A percentile compares a stretch with the other conserved stretches of the same genome.
Conservation (phyloP, 257 asterid genomes). For the Vinca minor region DNA sequence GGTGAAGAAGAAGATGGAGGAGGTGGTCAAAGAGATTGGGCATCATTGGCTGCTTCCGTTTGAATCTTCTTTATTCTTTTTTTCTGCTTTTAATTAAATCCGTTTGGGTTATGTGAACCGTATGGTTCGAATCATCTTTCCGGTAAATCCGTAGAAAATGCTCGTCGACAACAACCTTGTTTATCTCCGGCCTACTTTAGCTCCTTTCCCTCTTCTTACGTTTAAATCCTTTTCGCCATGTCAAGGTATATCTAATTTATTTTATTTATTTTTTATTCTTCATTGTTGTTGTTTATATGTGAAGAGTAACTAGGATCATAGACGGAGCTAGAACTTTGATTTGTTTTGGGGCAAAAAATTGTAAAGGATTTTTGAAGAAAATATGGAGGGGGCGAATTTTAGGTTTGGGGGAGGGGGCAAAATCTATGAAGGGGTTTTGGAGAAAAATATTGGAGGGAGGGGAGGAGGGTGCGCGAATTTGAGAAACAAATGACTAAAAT, state of each 20-base stretch:
- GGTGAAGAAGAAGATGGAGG: slow-evolving; percentile 1
- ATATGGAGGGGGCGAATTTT: no score
- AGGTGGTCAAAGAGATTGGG: background rate
- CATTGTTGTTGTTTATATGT: background rate
- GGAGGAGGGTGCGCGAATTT: no score
- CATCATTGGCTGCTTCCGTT: background rate
- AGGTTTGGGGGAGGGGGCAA: no score
- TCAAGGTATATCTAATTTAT: slow-evolving; percentile 9
- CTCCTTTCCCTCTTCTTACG: background rate
- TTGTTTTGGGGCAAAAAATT: no score
- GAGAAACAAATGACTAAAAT: no score
- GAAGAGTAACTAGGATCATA: no score
- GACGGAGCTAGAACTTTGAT: no score
- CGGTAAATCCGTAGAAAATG: slow-evolving; percentile 13
- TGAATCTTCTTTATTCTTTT: background rate
- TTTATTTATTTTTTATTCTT: background rate
- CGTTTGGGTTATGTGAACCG: background rate
- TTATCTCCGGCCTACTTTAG: background rate
- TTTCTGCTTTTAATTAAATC: background rate
- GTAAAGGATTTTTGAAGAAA: background rate
- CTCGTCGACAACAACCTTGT: slow-evolving; percentile 14
- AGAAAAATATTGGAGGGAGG: no score
- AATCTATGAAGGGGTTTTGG: no score
- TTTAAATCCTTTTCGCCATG: slow-evolving; percentile 9
- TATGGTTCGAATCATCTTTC: slow-evolving; percentile 7